A percentile compares a stretch with the other conserved stretches of the same genome.
Evolutionary conservation across 306 rosid species (phyloP).

Genomic region (Canavalia ensiformis): DNA sequence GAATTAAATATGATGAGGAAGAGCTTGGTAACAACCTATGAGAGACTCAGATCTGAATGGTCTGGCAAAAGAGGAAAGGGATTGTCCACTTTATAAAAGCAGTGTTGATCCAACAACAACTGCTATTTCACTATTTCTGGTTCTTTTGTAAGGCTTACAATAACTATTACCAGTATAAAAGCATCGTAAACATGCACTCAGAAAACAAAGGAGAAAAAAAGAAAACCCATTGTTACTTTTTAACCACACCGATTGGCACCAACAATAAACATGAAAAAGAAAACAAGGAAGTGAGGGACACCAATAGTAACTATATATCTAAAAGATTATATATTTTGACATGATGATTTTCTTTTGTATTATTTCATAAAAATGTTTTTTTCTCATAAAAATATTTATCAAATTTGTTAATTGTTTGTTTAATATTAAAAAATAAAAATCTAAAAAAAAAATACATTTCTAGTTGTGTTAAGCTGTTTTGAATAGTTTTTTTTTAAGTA

Average conservation of each 20-base stretch:
- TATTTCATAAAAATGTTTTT: no score
- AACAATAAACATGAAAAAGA: no score
- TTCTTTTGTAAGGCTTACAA: slow-evolving; percentile 5
- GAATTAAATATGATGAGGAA: background rate
- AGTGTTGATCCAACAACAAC: slow-evolving; percentile 19
- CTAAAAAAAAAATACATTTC: no score
- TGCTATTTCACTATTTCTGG: background rate
- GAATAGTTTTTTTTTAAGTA: no score
- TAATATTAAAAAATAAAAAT: no score
- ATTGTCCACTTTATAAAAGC: slow-evolving; percentile 21
- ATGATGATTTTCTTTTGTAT: no score
- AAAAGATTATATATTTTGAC: no score
- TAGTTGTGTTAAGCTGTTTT: no score
- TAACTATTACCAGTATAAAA: background rate
- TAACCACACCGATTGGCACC: background rate
- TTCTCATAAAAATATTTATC: no score
- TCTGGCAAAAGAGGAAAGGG: slow-evolving; percentile 24
- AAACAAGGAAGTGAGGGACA: no score
- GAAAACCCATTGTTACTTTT: background rate
- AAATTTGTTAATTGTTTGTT: no score
- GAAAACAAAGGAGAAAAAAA: background rate
- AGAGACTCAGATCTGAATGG: background rate
- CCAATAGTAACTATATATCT: no score
- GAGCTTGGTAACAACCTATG: background rate
- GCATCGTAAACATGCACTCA: background rate